Evolutionary conservation across 2,329 filamentous ascomycete species (phyloP).

Genomic region (Xylariaceae sp.): DNA sequence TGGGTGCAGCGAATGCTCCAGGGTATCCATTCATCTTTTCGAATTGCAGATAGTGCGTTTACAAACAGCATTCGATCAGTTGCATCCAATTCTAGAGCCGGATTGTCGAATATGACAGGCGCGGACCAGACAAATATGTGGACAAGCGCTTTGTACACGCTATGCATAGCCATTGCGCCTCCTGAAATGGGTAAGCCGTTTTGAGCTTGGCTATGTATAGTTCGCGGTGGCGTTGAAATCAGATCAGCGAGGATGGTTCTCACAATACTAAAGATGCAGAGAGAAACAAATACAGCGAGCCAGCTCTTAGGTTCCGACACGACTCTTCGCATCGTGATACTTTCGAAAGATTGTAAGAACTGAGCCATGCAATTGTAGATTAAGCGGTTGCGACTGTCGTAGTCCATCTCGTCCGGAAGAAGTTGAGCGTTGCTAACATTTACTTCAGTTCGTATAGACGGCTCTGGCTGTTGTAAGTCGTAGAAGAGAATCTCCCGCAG

Average conservation of each 20-base stretch:
- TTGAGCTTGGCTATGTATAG: slow-evolving; percentile 24
- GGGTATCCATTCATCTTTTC: slow-evolving; percentile 46
- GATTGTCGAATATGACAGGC: slow-evolving; percentile 45
- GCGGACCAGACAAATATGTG: slow-evolving; percentile 45
- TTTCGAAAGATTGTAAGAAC: slow-evolving; percentile 54
- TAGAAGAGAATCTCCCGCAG: slow-evolving; percentile 55
- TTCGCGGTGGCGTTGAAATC: slow-evolving; percentile 33
- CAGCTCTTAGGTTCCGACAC: slow-evolving; percentile 43
- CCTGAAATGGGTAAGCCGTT: slow-evolving; percentile 24
- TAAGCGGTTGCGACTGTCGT: slow-evolving; percentile 46
- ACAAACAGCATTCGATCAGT: slow-evolving; percentile 46
- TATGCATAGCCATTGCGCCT: slow-evolving; percentile 40
- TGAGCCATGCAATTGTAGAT: slow-evolving; percentile 50
- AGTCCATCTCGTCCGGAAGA: slow-evolving; percentile 43
- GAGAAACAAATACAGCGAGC: slow-evolving; percentile 51
- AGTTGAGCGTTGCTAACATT: slow-evolving; percentile 33
- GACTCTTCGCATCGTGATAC: slow-evolving; percentile 38
- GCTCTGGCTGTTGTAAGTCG: slow-evolving; percentile 49
- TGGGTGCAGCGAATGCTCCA: slow-evolving; percentile 45
- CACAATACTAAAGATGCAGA: slow-evolving; percentile 58
- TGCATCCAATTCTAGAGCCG: slow-evolving; percentile 39
- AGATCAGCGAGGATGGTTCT: slow-evolving; percentile 52
- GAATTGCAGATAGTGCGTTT: slow-evolving; percentile 44
- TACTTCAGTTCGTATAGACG: slow-evolving; percentile 41
- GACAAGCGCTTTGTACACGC: slow-evolving; percentile 51